phyloP scores from a whole-genome alignment of 306 rosid genomes.

The Castanopsis chinensis region DNA sequence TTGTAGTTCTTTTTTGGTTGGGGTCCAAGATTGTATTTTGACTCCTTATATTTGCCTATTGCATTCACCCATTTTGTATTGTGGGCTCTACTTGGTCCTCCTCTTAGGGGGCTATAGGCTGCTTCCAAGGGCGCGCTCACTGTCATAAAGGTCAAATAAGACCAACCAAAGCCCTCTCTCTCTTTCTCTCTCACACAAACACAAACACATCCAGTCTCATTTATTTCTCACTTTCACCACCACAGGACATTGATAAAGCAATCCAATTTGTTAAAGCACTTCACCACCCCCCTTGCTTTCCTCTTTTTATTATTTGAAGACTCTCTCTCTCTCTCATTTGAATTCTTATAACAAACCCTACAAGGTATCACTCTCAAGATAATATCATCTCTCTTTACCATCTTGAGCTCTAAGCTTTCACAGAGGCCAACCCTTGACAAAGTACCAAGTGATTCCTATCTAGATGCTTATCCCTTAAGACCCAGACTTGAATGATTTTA shows the following conservation, averaged over 20 bases:
- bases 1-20: neutral
- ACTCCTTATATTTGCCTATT: neutral
- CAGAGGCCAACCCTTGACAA: slow-evolving; percentile 8
- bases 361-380: slow-evolving; percentile 28
- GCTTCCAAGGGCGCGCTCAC: slow-evolving; percentile 1
- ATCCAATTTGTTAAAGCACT: slow-evolving; percentile 33
- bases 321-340: slow-evolving; percentile 26
- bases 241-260: slow-evolving; percentile 29
- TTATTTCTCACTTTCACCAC: slow-evolving; percentile 17
- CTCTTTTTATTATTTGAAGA: slow-evolving; percentile 32
- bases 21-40: neutral
- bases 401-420: slow-evolving; percentile 14
- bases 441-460: neutral
- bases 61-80: neutral
- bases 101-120: slow-evolving; percentile 17
- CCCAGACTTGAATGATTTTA: slow-evolving; percentile 30
- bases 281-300: slow-evolving; percentile 34
- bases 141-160: slow-evolving; percentile 16
- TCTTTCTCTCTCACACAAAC: neutral
- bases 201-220: too few relatives aligned
- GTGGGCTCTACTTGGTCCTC: slow-evolving; percentile 38
- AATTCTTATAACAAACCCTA: slow-evolving; percentile 33
- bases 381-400: slow-evolving; percentile 15
- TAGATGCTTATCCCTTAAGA: slow-evolving; percentile 1
- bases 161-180: neutral